phyloP scores from a whole-genome alignment of 345 rosid species.

The Nasturtium officinale region DNA sequence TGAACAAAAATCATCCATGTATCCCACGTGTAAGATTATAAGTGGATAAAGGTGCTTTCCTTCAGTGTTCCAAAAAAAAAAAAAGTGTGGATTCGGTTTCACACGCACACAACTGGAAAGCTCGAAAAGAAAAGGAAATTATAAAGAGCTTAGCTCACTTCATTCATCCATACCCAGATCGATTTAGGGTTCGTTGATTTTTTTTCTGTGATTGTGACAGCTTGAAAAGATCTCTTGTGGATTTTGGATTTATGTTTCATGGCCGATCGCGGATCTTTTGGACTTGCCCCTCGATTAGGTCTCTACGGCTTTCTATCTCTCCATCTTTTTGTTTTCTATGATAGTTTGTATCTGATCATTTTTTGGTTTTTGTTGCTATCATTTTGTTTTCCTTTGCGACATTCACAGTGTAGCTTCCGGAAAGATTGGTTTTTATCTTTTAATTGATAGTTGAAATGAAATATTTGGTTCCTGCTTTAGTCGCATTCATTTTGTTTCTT shows the following conservation, averaged over 20 bases:
- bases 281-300: constrained; percentile 57
- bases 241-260: constrained; percentile 40
- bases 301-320: constrained; percentile 1
- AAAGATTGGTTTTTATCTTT: not conserved
- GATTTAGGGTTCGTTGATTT: constrained; percentile 36
- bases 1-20: not conserved
- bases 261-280: constrained; percentile 59
- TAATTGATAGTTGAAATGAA: not conserved
- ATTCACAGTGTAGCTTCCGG: no score
- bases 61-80: not conserved
- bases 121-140: not conserved
- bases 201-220: constrained; percentile 27
- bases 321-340: not conserved
- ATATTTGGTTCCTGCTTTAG: constrained; percentile 1
- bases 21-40: not conserved
- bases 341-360: constrained; percentile 34
- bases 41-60: constrained; percentile 19
- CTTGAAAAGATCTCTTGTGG: constrained; percentile 31
- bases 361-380: not conserved
- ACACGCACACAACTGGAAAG: constrained; percentile 43
- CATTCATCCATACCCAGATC: constrained; percentile 26
- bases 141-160: constrained; percentile 26
- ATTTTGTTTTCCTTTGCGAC: constrained; percentile 9
- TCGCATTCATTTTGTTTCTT: constrained; percentile 25
- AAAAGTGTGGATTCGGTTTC: constrained; percentile 24